A percentile compares a stretch with the other conserved stretches of the same genome.
Evolutionary conservation across 192 early-diverging fungal species (phyloP).

Genomic region (Umbelopsis sp.): DNA sequence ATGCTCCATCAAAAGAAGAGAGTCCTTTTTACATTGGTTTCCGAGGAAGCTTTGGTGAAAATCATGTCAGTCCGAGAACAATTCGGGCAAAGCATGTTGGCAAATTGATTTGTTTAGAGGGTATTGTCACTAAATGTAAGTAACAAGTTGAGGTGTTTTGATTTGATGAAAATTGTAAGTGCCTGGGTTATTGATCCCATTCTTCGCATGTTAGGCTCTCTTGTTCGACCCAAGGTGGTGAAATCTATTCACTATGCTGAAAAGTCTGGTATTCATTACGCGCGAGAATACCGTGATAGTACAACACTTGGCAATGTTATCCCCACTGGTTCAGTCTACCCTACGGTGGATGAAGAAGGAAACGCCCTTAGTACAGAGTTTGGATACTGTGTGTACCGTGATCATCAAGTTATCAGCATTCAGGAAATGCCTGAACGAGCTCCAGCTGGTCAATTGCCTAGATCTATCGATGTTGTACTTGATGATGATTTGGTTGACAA

Average conservation of each 20-base stretch:
- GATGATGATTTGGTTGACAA: conserved; percentile 96
- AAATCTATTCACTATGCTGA: conserved; percentile 93
- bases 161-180: no score
- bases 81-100: conserved; percentile 80
- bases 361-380: conserved; percentile 93
- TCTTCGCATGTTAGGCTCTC: conserved; percentile 61
- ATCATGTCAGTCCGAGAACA: conserved; percentile 85
- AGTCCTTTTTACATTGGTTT: conserved; percentile 77
- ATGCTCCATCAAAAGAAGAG: conserved; percentile 43
- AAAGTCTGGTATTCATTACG: conserved; percentile 75
- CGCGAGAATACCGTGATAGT: conserved; percentile 89
- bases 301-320: conserved; percentile 70
- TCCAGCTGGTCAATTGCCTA: conserved; percentile 90
- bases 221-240: conserved; percentile 94
- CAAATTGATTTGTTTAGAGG: conserved; percentile 90
- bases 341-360: conserved; percentile 94
- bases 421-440: conserved; percentile 99
- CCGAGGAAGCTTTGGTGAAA: conserved; percentile 89
- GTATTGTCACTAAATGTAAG: conserved; percentile 95
- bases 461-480: conserved; percentile 91
- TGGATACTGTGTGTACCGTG: conserved; percentile 85
- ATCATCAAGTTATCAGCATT: conserved; percentile 91
- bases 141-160: neutral
- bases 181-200: no score
- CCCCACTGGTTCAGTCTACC: conserved; percentile 80